These are phyloP conservation scores for Mortierella sp. DNA, from an alignment of 371 early-diverging fungal species.

Conservation along the genomic window DNA sequence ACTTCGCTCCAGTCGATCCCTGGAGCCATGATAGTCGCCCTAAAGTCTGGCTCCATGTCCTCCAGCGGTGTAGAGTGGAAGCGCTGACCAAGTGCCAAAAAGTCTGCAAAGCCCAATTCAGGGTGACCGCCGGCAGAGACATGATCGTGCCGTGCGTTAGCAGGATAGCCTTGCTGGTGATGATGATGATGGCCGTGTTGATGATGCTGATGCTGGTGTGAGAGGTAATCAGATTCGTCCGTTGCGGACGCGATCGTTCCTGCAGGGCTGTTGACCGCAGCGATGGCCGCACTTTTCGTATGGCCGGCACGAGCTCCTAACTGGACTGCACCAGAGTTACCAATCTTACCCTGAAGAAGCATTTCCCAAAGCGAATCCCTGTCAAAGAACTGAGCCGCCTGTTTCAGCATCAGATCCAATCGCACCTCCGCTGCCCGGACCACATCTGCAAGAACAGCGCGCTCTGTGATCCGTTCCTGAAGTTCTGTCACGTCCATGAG, in stretches of 20 bases:
- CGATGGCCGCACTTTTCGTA: not conserved
- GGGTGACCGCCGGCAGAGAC: slow-evolving; percentile 1
- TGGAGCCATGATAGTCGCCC: slow-evolving; percentile 46
- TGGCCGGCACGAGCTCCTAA: slow-evolving; percentile 22
- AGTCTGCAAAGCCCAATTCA: slow-evolving; percentile 52
- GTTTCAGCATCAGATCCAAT: slow-evolving; percentile 48
- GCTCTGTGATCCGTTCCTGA: slow-evolving; percentile 50
- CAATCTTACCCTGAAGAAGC: slow-evolving; percentile 53
- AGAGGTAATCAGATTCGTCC: slow-evolving; percentile 24
- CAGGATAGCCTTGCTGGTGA: slow-evolving; percentile 1
- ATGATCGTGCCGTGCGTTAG: slow-evolving; percentile 3
- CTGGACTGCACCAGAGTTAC: slow-evolving; percentile 25
- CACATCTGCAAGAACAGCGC: slow-evolving; percentile 45
- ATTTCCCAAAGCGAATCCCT: slow-evolving; percentile 58
- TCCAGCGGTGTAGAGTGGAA: slow-evolving; percentile 54
- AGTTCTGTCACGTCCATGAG: slow-evolving; percentile 47
- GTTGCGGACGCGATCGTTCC: slow-evolving; percentile 13
- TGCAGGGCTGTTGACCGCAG: slow-evolving; percentile 21
- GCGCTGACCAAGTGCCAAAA: slow-evolving; percentile 56
- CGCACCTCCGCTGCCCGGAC: slow-evolving; percentile 53
- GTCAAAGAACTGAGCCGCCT: slow-evolving; percentile 56
- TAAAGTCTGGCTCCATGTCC: slow-evolving; percentile 57
- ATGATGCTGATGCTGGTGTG: slow-evolving; percentile 4
- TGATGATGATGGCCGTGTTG: not conserved
- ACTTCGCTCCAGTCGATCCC: slow-evolving; percentile 54